Conservation (phyloP, 345 rosid genomes). For the Salix brachista region DNA sequence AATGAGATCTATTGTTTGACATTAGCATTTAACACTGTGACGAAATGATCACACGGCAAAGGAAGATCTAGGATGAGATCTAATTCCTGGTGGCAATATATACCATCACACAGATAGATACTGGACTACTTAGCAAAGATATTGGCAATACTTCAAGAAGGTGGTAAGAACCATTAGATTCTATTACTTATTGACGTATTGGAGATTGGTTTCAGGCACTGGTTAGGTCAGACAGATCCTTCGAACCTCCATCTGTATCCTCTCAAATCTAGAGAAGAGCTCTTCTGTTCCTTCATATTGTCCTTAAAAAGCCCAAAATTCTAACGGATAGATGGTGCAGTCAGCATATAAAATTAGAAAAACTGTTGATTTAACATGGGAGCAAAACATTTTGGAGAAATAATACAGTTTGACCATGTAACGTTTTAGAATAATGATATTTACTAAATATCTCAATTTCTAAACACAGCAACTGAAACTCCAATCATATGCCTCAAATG, state of each 20-base stretch:
- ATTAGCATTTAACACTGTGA: conserved; percentile 12
- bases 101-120: conserved; percentile 34
- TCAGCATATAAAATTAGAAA: too few relatives aligned
- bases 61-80: conserved; percentile 37
- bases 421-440: too few relatives aligned
- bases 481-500: too few relatives aligned
- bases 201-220: conserved; percentile 33
- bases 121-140: conserved; percentile 47
- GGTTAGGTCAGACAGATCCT: conserved; percentile 33
- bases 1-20: conserved; percentile 31
- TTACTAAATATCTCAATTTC: too few relatives aligned
- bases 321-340: background rate
- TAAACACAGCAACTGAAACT: too few relatives aligned
- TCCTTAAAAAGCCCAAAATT: conserved; percentile 51
- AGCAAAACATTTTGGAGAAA: too few relatives aligned
- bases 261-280: conserved; percentile 29
- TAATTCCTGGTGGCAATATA: conserved; percentile 8
- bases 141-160: conserved; percentile 28
- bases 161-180: conserved; percentile 17
- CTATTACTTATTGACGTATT: conserved; percentile 25
- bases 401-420: too few relatives aligned
- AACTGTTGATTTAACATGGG: too few relatives aligned
- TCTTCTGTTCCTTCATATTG: conserved; percentile 30
- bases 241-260: conserved; percentile 22
- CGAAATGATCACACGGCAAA: conserved; percentile 24